Conservation (phyloP, 768 basidiomycete genomes). For the Lactifluus pinguis region DNA sequence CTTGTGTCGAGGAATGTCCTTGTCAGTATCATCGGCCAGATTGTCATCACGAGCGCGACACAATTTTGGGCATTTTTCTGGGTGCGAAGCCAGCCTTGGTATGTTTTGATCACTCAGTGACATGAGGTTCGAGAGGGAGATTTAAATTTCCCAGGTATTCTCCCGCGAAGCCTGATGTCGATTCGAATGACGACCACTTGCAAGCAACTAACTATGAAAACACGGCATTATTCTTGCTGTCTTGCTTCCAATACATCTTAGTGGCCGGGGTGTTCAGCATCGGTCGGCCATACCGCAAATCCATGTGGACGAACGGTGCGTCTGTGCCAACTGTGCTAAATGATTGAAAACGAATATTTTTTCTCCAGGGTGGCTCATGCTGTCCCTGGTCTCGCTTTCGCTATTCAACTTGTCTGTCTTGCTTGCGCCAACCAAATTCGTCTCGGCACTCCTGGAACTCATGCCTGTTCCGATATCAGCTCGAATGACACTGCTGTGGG, state of each 20-base stretch:
- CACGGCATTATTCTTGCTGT: slow-evolving; percentile 82
- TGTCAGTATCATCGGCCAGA: slow-evolving; percentile 87
- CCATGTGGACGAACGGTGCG: slow-evolving; percentile 92
- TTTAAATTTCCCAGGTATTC: slow-evolving; percentile 9
- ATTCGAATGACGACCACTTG: slow-evolving; percentile 48
- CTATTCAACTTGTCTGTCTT: slow-evolving; percentile 71
- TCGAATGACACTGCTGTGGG: slow-evolving; percentile 57
- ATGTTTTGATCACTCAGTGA: slow-evolving; percentile 17
- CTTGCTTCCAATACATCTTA: slow-evolving; percentile 97
- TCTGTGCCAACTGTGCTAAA: neutral
- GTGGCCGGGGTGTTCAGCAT: slow-evolving; percentile 97
- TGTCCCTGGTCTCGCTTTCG: slow-evolving; percentile 58
- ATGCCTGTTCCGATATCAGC: slow-evolving; percentile 64
- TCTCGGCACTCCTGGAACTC: slow-evolving; percentile 62
- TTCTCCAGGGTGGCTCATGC: slow-evolving; percentile 68
- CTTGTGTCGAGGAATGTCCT: slow-evolving; percentile 94
- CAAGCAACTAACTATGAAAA: slow-evolving; percentile 89
- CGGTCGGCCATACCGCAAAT: slow-evolving; percentile 90
- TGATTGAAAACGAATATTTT: neutral
- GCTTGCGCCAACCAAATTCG: slow-evolving; percentile 52
- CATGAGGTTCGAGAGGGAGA: neutral
- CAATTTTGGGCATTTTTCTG: slow-evolving; percentile 88
- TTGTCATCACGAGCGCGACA: slow-evolving; percentile 69
- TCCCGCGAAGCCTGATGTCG: slow-evolving; percentile 30
- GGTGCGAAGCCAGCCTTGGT: slow-evolving; percentile 84